Conservation (phyloP, 805 yeast species). For the Metschnikowia continentalis region DNA sequence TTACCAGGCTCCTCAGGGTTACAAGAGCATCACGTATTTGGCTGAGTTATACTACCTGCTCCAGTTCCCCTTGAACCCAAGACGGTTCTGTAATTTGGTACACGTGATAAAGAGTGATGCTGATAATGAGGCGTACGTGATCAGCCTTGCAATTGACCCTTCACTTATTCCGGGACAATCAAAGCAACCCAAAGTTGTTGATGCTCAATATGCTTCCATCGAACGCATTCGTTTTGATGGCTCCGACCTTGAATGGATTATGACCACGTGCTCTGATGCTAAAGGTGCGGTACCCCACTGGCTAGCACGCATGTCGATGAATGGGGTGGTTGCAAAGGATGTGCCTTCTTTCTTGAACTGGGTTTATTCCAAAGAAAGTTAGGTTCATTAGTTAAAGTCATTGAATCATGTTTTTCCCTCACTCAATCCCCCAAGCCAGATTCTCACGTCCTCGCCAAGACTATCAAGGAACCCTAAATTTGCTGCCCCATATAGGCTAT, state of each 20-base stretch:
- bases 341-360: slow-evolving; percentile 37
- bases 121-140: slow-evolving; percentile 24
- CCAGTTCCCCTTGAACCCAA: slow-evolving; percentile 32
- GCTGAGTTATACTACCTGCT: slow-evolving; percentile 32
- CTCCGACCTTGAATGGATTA: slow-evolving; percentile 28
- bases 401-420: neutral
- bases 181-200: slow-evolving; percentile 17
- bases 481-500: slow-evolving; percentile 28
- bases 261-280: slow-evolving; percentile 39
- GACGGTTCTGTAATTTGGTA: slow-evolving; percentile 36
- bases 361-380: slow-evolving; percentile 12
- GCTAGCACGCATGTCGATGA: slow-evolving; percentile 27
- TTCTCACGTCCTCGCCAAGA: slow-evolving; percentile 39
- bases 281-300: slow-evolving; percentile 38
- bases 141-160: slow-evolving; percentile 34
- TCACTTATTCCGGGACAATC: slow-evolving; percentile 14
- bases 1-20: slow-evolving; percentile 11
- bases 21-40: slow-evolving; percentile 23
- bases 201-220: slow-evolving; percentile 34
- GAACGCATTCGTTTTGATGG: slow-evolving; percentile 27
- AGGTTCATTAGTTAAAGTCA: neutral
- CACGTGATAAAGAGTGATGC: slow-evolving; percentile 22
- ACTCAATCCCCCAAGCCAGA: slow-evolving; percentile 34
- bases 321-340: slow-evolving; percentile 36
- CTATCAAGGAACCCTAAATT: slow-evolving; percentile 37